Conservation (phyloP, 345 rosid species). For the Aegle marmelos region DNA sequence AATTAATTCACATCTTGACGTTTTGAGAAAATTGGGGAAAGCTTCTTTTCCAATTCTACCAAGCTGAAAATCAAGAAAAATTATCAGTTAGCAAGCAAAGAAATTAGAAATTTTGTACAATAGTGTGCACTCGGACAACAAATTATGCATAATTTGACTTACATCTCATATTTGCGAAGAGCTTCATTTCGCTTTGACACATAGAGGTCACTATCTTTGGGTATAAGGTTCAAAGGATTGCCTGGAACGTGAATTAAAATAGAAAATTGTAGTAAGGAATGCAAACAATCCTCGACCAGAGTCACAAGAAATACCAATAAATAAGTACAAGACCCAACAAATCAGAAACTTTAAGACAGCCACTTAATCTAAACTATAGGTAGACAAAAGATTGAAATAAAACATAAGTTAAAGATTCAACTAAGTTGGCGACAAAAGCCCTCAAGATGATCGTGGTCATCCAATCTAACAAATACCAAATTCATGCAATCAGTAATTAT, state of each 20-base stretch:
- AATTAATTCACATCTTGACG: conserved; percentile 7
- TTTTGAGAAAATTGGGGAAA: conserved; percentile 56
- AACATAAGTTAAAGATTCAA: not conserved
- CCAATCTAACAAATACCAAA: not conserved
- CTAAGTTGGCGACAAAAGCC: not conserved
- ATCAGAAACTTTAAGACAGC: not conserved
- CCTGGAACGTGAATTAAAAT: conserved; percentile 29
- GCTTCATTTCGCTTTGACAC: conserved; percentile 71
- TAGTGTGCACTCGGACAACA: not conserved
- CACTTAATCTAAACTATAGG: not conserved
- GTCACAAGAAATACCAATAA: conserved; percentile 4
- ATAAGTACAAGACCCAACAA: not conserved
- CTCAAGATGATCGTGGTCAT: not conserved
- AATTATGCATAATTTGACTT: conserved; percentile 24
- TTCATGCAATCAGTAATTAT: not conserved
- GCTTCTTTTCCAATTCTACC: conserved; percentile 79
- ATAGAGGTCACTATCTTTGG: conserved; percentile 80
- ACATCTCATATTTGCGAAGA: conserved; percentile 75
- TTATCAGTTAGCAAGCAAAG: not conserved
- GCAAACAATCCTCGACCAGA: not conserved
- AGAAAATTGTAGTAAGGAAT: not conserved
- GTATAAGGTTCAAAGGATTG: conserved; percentile 66
- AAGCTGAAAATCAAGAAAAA: conserved; percentile 46
- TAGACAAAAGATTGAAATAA: not conserved
- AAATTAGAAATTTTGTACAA: not conserved